Conservation (phyloP, 2,329 filamentous ascomycete genomes). For the Reticulascus tulasneorum region DNA sequence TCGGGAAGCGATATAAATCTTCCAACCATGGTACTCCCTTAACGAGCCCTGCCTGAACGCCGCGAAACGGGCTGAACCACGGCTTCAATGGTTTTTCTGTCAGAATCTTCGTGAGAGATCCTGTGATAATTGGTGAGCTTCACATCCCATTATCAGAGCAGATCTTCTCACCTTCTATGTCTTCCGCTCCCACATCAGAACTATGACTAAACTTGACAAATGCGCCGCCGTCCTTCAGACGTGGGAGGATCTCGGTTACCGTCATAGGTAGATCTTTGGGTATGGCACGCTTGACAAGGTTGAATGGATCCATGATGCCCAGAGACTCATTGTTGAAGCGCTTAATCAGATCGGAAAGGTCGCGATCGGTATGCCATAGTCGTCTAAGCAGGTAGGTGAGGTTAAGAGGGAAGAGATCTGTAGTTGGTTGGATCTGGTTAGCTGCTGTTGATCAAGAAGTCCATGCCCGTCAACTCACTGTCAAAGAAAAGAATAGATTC, state of each 20-base stretch:
- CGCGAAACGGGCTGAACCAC: constrained; percentile 82
- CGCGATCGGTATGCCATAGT: constrained; percentile 44
- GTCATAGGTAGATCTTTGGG: constrained; percentile 60
- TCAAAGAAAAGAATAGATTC: constrained; percentile 89
- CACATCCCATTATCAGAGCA: background rate
- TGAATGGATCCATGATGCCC: constrained; percentile 49
- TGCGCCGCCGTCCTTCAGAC: constrained; percentile 86
- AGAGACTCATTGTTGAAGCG: constrained; percentile 46
- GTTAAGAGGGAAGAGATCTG: constrained; percentile 80
- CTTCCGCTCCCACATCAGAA: constrained; percentile 29
- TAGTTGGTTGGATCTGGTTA: background rate
- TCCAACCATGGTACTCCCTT: constrained; percentile 89
- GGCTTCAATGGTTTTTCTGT: constrained; percentile 70
- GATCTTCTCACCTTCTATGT: constrained; percentile 35
- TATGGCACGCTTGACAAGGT: constrained; percentile 57
- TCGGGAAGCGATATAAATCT: constrained; percentile 81
- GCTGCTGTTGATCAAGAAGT: background rate
- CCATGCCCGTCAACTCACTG: constrained; percentile 48
- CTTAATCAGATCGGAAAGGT: constrained; percentile 47
- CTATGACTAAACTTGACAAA: constrained; percentile 78
- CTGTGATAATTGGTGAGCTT: constrained; percentile 23
- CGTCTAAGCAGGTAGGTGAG: constrained; percentile 48
- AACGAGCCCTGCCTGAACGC: constrained; percentile 69
- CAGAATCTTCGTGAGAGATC: constrained; percentile 58
- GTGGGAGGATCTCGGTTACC: constrained; percentile 76